Percentiles rank a stretch among this genome's conserved stretches.
These are phyloP conservation scores for Wickerhamiella sergipiensis DNA, from an alignment of 805 yeast genomes.

Conservation along the genomic window DNA sequence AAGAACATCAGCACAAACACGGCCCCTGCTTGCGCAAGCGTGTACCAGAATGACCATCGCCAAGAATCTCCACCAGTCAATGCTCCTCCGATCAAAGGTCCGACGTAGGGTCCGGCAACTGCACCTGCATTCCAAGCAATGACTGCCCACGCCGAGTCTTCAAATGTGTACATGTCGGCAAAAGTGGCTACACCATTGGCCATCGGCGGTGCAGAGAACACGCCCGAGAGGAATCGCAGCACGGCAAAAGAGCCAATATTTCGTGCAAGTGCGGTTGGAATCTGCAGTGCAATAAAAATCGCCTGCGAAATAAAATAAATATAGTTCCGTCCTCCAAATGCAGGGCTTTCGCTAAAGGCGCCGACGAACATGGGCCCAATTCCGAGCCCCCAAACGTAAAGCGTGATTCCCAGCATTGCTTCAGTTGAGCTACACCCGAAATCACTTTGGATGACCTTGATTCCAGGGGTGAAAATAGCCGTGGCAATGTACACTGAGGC, in stretches of 20 bases:
- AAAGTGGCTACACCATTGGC: constrained; percentile 48
- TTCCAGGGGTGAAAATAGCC: constrained; percentile 45
- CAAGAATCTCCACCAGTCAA: constrained; percentile 34
- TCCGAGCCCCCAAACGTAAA: constrained; percentile 49
- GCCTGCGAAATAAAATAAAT: constrained; percentile 35
- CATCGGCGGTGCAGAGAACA: constrained; percentile 42
- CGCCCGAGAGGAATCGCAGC: constrained; percentile 39
- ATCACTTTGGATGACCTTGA: constrained; percentile 30
- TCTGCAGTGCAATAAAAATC: constrained; percentile 37
- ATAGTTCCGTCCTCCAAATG: constrained; percentile 35
- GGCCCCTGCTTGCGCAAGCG: constrained; percentile 29
- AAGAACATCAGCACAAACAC: constrained; percentile 26
- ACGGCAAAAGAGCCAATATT: constrained; percentile 39
- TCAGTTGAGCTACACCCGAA: constrained; percentile 30
- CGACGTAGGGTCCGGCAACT: constrained; percentile 40
- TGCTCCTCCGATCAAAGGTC: constrained; percentile 44
- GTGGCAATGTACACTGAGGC: constrained; percentile 45
- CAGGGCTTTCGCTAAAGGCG: constrained; percentile 39
- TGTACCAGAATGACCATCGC: constrained; percentile 45
- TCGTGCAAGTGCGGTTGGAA: constrained; percentile 39
- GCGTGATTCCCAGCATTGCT: constrained; percentile 38
- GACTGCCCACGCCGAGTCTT: constrained; percentile 34
- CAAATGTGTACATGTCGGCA: constrained; percentile 34
- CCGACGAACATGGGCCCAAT: constrained; percentile 42
- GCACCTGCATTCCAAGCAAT: constrained; percentile 42